Evolutionary conservation across 768 basidiomycete species (phyloP), one percentile per base, ranked within the genome.

Genomic region (Boletus coccyginus): DNA sequence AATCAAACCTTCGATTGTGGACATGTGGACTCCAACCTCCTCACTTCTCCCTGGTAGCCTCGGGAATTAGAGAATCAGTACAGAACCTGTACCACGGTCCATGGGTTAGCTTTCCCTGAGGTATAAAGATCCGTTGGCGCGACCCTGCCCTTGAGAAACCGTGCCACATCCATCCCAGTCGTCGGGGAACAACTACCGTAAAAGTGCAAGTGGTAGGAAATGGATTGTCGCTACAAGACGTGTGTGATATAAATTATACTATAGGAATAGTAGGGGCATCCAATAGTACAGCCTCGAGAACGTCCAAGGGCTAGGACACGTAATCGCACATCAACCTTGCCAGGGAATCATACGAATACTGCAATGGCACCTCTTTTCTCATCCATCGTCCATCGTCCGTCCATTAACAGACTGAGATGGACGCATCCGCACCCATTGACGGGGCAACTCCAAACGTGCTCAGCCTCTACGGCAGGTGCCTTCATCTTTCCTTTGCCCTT

Each of bases 391-490:
- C 88, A 91, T 53, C 72, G 74, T 3, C 84, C 86, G 41, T 77
- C 77, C 12, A 86, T 63, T 57, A 80, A 76, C 35, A 86, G 76
- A 59, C 86, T 88, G 12, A 74, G 70, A 67, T 89, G 87, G 36
- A 74, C 60, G 14, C 67, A 69, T 11, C 72, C 78, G 63, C 88
- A 91, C 2, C 77, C 77, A 3, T 74, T 60, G 2, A 90, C 85
- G 0, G 88, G 88, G 64, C 88, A 91, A 16, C 44, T 61, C 86
- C 86, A 91, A 63, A 81, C 76, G 62, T 79, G 75, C 62, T 76
- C 75, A 32, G 72, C 82, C 63, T 85, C 79, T 19, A 65, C 77
- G 59, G 55, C 71, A 60, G 58, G 73, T 32, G 41, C 63, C 63
- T 62, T 73, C 56, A 63, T 70, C 56, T 74, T 78, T 63, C 58